Conservation (phyloP, 371 early-diverging fungal species). For the Coemansia sp. region DNA sequence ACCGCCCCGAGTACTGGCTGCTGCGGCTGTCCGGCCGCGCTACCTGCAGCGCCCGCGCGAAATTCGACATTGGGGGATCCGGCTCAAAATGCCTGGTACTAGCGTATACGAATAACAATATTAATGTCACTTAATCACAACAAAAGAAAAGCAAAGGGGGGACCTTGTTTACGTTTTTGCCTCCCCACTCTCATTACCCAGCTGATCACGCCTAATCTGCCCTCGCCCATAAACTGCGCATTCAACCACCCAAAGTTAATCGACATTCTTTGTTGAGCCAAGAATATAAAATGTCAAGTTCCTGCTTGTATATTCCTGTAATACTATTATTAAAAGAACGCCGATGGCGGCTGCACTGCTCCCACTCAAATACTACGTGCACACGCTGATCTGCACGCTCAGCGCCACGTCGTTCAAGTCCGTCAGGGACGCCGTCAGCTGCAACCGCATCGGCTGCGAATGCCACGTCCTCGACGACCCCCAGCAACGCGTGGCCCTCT, state of each 20-base stretch:
- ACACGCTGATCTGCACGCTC: slow-evolving; percentile 49
- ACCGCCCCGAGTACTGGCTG: slow-evolving; percentile 23
- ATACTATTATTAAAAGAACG: background rate
- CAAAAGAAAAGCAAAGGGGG: no score
- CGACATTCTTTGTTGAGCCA: no score
- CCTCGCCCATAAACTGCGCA: no score
- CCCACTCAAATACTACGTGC: slow-evolving; percentile 23
- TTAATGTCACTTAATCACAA: no score
- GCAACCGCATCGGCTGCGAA: slow-evolving; percentile 53
- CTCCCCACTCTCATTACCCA: no score
- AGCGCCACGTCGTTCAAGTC: slow-evolving; percentile 38
- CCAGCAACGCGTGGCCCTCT: slow-evolving; percentile 31
- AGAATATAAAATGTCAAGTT: no score
- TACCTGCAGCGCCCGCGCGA: slow-evolving; percentile 13
- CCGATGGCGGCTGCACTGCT: slow-evolving; percentile 3
- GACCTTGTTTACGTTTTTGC: no score
- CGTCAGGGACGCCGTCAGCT: slow-evolving; percentile 23
- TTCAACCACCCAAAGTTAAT: no score
- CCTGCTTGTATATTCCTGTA: no score
- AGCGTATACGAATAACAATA: no score
- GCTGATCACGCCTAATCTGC: no score
- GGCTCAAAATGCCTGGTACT: background rate
- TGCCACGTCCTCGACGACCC: slow-evolving; percentile 51
- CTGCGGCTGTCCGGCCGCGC: slow-evolving; percentile 32
- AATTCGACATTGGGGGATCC: slow-evolving; percentile 16